Conservation (phyloP, 306 rosid genomes). For the Hippophae rhamnoides region DNA sequence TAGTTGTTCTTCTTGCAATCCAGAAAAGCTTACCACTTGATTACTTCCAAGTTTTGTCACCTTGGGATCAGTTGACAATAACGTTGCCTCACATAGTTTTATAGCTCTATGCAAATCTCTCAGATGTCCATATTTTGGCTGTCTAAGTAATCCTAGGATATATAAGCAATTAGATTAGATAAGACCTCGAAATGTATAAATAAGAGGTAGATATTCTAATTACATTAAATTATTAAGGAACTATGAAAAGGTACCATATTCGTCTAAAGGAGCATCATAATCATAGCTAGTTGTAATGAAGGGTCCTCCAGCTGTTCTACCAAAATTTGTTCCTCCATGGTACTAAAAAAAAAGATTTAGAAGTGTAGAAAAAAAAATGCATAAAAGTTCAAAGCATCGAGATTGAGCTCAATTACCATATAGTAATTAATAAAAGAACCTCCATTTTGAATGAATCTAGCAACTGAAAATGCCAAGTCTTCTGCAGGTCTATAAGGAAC, state of each 20-base stretch:
- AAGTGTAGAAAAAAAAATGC: background rate
- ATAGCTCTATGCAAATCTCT: conserved; percentile 79
- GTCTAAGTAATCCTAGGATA: conserved; percentile 52
- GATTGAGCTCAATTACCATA: conserved; percentile 40
- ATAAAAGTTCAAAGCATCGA: background rate
- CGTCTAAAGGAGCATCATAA: conserved; percentile 88
- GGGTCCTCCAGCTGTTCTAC: conserved; percentile 75
- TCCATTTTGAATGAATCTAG: conserved; percentile 72
- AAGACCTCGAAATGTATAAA: too few relatives aligned
- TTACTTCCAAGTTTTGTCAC: conserved; percentile 58
- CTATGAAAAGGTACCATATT: conserved; percentile 51
- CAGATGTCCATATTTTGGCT: conserved; percentile 96
- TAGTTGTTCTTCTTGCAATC: conserved; percentile 12
- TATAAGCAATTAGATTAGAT: too few relatives aligned
- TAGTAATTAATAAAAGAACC: conserved; percentile 86
- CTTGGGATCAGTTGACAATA: conserved; percentile 56
- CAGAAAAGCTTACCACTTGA: conserved; percentile 43
- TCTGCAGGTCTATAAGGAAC: conserved; percentile 75
- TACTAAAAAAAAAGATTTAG: conserved; percentile 34
- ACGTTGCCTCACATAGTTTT: conserved; percentile 59
- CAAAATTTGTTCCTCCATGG: conserved; percentile 99
- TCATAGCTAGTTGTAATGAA: conserved; percentile 92
- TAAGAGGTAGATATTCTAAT: too few relatives aligned
- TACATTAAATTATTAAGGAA: background rate
- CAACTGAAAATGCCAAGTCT: conserved; percentile 79